Conservation (phyloP, 495 filamentous ascomycete genomes). For the Entonaema liquescens region DNA sequence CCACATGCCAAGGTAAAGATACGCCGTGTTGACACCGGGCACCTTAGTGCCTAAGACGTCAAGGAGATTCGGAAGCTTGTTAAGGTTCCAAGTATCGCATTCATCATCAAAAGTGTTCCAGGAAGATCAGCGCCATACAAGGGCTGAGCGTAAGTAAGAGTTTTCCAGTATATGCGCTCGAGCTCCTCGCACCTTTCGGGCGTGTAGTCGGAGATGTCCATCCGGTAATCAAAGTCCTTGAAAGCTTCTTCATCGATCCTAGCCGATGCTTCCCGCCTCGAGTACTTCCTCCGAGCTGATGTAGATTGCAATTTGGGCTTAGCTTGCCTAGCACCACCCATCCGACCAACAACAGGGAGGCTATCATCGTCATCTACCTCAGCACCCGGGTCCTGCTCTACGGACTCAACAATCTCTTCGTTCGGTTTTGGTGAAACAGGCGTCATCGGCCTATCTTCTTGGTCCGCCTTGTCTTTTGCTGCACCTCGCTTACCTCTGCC, state of each 20-base stretch:
- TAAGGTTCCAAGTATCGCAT: slow-evolving; percentile 90
- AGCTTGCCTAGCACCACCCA: slow-evolving; percentile 53
- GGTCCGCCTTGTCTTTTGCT: slow-evolving; percentile 45
- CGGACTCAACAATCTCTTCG: slow-evolving; percentile 54
- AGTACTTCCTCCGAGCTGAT: slow-evolving; percentile 79
- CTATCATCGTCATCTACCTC: slow-evolving; percentile 61
- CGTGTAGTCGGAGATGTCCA: slow-evolving; percentile 86
- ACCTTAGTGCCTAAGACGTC: slow-evolving; percentile 95
- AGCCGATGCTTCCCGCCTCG: slow-evolving; percentile 74
- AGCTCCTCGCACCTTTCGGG: slow-evolving; percentile 91
- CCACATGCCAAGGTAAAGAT: slow-evolving; percentile 99
- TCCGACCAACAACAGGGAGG: slow-evolving; percentile 49
- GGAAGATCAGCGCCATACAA: slow-evolving; percentile 98
- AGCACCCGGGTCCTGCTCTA: slow-evolving; percentile 56
- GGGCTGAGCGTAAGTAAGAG: slow-evolving; percentile 89
- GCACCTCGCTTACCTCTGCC: slow-evolving; percentile 39
- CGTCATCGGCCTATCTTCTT: slow-evolving; percentile 62
- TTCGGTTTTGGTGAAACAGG: slow-evolving; percentile 61
- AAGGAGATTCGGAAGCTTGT: slow-evolving; percentile 89
- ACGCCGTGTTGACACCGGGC: slow-evolving; percentile 98
- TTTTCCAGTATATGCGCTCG: slow-evolving; percentile 95
- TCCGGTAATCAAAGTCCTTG: slow-evolving; percentile 85
- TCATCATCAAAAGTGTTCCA: slow-evolving; percentile 89
- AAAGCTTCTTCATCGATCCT: slow-evolving; percentile 86
- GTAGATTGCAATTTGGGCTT: slow-evolving; percentile 62